phyloP scores from a whole-genome alignment of 2,329 filamentous ascomycete genomes.

The Nemania sp. region DNA sequence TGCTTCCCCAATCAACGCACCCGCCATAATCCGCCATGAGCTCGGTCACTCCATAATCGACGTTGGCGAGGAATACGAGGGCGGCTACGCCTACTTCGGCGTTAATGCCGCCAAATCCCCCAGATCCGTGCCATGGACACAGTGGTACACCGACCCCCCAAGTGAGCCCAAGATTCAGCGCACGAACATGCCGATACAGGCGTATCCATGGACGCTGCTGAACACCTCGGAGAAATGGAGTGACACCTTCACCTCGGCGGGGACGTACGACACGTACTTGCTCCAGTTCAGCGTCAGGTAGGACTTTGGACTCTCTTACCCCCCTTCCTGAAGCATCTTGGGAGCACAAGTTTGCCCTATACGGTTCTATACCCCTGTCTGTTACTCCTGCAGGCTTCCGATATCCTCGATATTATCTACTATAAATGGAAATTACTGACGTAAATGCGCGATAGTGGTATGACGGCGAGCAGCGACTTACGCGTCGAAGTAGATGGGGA shows the following conservation, averaged over 20 bases:
- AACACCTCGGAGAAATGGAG: conserved; percentile 48
- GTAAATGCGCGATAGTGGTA: conserved; percentile 39
- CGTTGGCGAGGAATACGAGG: conserved; percentile 51
- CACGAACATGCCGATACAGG: conserved; percentile 51
- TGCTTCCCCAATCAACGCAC: conserved; percentile 46
- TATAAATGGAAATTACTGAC: neutral
- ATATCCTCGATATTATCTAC: neutral
- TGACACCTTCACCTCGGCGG: conserved; percentile 46
- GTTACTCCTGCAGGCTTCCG: neutral
- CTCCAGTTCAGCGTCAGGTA: conserved; percentile 47
- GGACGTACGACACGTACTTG: conserved; percentile 46
- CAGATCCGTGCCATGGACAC: conserved; percentile 44
- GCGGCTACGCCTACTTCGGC: conserved; percentile 46
- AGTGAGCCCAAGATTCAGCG: conserved; percentile 47
- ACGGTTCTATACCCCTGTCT: neutral
- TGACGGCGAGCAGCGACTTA: conserved; percentile 46
- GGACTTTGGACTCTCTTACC: neutral
- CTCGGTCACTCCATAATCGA: conserved; percentile 51
- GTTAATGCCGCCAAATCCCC: conserved; percentile 46
- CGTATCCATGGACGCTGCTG: conserved; percentile 50
- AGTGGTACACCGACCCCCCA: conserved; percentile 48
- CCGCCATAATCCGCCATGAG: conserved; percentile 49
- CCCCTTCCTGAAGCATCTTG: neutral
- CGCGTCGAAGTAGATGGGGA: conserved; percentile 48
- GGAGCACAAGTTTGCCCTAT: neutral